Evolutionary conservation across 1,284 basidiomycete genomes (phyloP).

Genomic region (Trichosporon sp.): DNA sequence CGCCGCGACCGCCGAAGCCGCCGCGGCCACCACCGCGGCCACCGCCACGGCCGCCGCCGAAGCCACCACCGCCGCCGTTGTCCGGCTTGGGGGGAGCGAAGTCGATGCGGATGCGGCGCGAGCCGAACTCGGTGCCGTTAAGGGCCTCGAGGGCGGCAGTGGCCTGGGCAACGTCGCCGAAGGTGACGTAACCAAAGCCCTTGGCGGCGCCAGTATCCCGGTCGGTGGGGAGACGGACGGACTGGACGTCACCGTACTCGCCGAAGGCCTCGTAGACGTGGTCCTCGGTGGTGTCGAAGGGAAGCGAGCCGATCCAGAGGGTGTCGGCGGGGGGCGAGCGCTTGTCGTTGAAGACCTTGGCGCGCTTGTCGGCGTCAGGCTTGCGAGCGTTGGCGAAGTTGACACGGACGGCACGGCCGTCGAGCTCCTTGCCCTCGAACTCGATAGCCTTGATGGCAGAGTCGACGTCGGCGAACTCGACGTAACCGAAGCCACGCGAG

Average conservation of each 20-base stretch:
- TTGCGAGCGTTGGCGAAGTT: conserved; percentile 67
- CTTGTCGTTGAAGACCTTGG: conserved; percentile 74
- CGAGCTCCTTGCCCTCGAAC: conserved; percentile 79
- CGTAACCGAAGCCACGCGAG: conserved; percentile 92
- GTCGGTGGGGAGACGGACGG: conserved; percentile 89
- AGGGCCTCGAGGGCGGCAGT: conserved; percentile 74
- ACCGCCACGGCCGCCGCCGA: conserved; percentile 56
- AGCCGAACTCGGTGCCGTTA: conserved; percentile 77
- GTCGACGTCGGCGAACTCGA: conserved; percentile 73
- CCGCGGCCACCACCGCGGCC: conserved; percentile 58
- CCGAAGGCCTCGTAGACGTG: conserved; percentile 88
- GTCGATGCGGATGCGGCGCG: conserved; percentile 80
- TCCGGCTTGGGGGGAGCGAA: conserved; percentile 82
- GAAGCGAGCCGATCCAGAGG: conserved; percentile 89
- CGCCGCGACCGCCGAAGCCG: conserved; percentile 38
- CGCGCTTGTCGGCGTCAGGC: conserved; percentile 71
- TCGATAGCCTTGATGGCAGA: conserved; percentile 74
- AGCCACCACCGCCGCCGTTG: conserved; percentile 47
- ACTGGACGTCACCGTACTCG: conserved; percentile 85
- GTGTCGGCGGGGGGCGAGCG: conserved; percentile 71
- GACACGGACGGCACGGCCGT: conserved; percentile 85
- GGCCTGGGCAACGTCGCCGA: conserved; percentile 76
- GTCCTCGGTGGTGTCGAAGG: conserved; percentile 80
- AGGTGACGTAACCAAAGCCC: conserved; percentile 97
- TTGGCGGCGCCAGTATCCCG: conserved; percentile 87